A percentile compares a stretch with the other conserved stretches of the same genome.
Conservation (phyloP, 495 filamentous ascomycete genomes). For the Aspergillus conjunctus region DNA sequence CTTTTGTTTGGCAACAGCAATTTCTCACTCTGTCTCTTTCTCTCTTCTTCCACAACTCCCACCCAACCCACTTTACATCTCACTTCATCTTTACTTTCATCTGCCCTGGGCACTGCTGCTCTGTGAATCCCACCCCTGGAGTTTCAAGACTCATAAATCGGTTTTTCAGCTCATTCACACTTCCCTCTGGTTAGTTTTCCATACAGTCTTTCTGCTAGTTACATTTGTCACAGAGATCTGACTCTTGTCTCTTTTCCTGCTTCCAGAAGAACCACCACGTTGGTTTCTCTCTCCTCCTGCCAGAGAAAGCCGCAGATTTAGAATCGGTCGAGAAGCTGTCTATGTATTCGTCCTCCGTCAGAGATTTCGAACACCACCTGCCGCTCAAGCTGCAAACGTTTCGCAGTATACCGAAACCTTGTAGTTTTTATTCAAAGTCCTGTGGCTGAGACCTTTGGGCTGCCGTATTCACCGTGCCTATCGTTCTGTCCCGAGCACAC, state of each 20-base stretch:
- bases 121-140: conserved; percentile 12
- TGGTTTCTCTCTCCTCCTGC: conserved; percentile 42
- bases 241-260: conserved; percentile 20
- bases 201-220: conserved; percentile 20
- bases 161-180: conserved; percentile 11
- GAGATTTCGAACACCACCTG: conserved; percentile 78
- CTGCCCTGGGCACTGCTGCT: conserved; percentile 19
- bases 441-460: conserved; percentile 71
- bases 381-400: conserved; percentile 92
- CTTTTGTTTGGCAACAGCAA: conserved; percentile 15
- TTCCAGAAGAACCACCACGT: conserved; percentile 34
- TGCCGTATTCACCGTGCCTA: conserved; percentile 32
- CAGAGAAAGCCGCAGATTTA: conserved; percentile 41
- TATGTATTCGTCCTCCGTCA: conserved; percentile 83
- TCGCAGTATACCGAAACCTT: conserved; percentile 86
- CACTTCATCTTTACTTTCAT: conserved; percentile 16
- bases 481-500: conserved; percentile 28
- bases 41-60: conserved; percentile 19
- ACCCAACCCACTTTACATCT: conserved; percentile 10
- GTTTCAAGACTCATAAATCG: conserved; percentile 20
- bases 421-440: conserved; percentile 77
- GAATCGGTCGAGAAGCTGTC: conserved; percentile 53
- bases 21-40: conserved; percentile 20
- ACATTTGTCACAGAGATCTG: conserved; percentile 28
- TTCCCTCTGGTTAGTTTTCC: conserved; percentile 28